Evolutionary conservation across 805 yeast genomes (phyloP).

Genomic region (Vanderwaltozyma verrucispora): DNA sequence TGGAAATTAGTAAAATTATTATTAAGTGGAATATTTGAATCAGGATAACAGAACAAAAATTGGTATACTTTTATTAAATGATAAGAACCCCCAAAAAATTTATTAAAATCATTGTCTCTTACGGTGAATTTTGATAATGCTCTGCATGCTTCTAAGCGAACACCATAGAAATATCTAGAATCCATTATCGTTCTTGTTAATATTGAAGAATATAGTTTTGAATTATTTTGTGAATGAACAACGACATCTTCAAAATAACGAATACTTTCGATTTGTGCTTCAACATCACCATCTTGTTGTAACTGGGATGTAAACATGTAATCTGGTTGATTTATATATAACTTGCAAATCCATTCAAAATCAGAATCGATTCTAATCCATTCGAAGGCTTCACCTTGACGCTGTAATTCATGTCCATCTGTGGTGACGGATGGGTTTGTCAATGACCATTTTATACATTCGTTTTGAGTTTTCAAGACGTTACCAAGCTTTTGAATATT

Average conservation of each 20-base stretch:
- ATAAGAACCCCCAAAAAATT: constrained; percentile 42
- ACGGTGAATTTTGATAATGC: constrained; percentile 66
- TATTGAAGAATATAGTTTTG: constrained; percentile 59
- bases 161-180: constrained; percentile 75
- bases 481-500: constrained; percentile 48
- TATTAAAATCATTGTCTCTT: constrained; percentile 7
- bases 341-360: constrained; percentile 87
- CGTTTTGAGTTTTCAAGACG: constrained; percentile 50
- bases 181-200: constrained; percentile 77
- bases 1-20: constrained; percentile 73
- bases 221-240: constrained; percentile 38
- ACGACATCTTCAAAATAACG: constrained; percentile 50
- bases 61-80: constrained; percentile 66
- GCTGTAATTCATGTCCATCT: constrained; percentile 23
- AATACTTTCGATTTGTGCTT: constrained; percentile 85
- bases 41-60: constrained; percentile 60
- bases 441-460: constrained; percentile 60
- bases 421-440: constrained; percentile 53
- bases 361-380: constrained; percentile 98
- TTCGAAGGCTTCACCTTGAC: constrained; percentile 75
- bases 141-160: constrained; percentile 75
- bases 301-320: constrained; percentile 91
- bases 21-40: constrained; percentile 57
- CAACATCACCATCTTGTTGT: constrained; percentile 91
- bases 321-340: constrained; percentile 80